A percentile compares a stretch with the other conserved stretches of the same genome.
These are phyloP conservation scores for Coelastrella sp. DNA, from an alignment of 139 green algal species.

Conservation along the genomic window DNA sequence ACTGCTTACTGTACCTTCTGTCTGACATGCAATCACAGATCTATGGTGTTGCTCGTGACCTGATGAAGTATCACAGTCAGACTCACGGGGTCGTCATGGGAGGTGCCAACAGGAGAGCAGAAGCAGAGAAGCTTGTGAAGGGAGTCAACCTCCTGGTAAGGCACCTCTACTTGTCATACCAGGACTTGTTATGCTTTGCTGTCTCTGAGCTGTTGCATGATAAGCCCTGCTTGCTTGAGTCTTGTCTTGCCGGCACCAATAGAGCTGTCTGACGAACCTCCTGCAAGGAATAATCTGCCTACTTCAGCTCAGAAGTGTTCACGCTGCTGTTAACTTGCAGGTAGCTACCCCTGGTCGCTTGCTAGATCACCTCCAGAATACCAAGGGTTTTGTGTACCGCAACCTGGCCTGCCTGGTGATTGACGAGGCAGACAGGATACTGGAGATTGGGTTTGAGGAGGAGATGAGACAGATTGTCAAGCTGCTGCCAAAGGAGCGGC, in stretches of 20 bases:
- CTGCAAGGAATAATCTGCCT: neutral
- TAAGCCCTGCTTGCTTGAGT: too few species aligned
- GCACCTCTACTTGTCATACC: neutral
- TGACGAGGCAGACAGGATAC: conserved; percentile 97
- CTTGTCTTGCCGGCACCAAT: too few species aligned
- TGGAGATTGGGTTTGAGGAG: conserved; percentile 99
- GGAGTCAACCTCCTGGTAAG: conserved; percentile 95
- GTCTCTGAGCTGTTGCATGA: too few species aligned
- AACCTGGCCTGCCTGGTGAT: conserved; percentile 95
- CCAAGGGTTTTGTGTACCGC: conserved; percentile 80
- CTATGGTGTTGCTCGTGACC: conserved; percentile 92
- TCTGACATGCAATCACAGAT: conserved; percentile 68
- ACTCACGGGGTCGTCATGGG: conserved; percentile 98
- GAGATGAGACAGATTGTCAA: conserved; percentile 98
- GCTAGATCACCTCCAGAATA: conserved; percentile 98
- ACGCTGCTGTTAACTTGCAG: neutral
- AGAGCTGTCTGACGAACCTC: neutral
- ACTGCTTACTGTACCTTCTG: too few species aligned
- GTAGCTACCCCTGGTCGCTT: conserved; percentile 91
- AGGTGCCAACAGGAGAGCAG: conserved; percentile 94
- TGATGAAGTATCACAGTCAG: conserved; percentile 94
- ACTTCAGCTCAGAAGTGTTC: neutral
- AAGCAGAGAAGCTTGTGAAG: conserved; percentile 96
- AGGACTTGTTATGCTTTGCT: too few species aligned
- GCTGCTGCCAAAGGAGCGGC: conserved; percentile 94